Percentiles rank a stretch among this genome's conserved stretches.
These are phyloP conservation scores for Amylocarpus encephaloides DNA, from an alignment of 2,329 filamentous ascomycete species.

Conservation along the genomic window DNA sequence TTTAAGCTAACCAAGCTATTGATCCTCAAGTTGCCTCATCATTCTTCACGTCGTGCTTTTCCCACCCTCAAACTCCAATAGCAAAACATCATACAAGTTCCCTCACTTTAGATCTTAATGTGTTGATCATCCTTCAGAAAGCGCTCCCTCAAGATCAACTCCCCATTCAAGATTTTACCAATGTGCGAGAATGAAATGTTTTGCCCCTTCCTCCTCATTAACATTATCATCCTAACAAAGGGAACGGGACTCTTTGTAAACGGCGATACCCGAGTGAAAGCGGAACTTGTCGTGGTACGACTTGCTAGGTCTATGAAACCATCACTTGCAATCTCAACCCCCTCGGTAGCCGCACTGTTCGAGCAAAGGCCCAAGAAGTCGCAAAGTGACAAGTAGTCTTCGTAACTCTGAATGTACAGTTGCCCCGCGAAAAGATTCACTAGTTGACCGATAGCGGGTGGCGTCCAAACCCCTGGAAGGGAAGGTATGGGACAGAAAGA, in stretches of 20 bases:
- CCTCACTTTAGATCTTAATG: too few species aligned
- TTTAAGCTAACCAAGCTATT: too few species aligned
- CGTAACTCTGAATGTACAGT: slow-evolving; percentile 49
- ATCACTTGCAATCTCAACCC: slow-evolving; percentile 13
- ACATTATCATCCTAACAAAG: slow-evolving; percentile 1
- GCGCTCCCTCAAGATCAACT: neutral
- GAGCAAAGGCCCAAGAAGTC: slow-evolving; percentile 43
- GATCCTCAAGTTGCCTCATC: too few species aligned
- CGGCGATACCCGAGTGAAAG: neutral
- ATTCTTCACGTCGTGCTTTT: too few species aligned
- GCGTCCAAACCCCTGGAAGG: slow-evolving; percentile 16
- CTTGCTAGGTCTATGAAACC: neutral
- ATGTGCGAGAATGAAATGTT: slow-evolving; percentile 1
- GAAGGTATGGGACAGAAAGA: slow-evolving; percentile 37
- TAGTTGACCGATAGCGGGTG: slow-evolving; percentile 28
- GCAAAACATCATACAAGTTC: too few species aligned
- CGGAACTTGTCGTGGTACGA: neutral
- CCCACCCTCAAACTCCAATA: too few species aligned
- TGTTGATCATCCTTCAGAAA: neutral
- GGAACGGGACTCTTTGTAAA: neutral
- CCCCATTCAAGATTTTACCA: slow-evolving; percentile 5
- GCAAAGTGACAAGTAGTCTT: slow-evolving; percentile 48
- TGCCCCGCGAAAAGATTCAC: slow-evolving; percentile 63
- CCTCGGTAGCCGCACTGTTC: slow-evolving; percentile 1
- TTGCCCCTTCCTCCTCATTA: slow-evolving; percentile 2